These are phyloP conservation scores for Acacia melanoxylon DNA, from an alignment of 306 rosid species.

Conservation along the genomic window DNA sequence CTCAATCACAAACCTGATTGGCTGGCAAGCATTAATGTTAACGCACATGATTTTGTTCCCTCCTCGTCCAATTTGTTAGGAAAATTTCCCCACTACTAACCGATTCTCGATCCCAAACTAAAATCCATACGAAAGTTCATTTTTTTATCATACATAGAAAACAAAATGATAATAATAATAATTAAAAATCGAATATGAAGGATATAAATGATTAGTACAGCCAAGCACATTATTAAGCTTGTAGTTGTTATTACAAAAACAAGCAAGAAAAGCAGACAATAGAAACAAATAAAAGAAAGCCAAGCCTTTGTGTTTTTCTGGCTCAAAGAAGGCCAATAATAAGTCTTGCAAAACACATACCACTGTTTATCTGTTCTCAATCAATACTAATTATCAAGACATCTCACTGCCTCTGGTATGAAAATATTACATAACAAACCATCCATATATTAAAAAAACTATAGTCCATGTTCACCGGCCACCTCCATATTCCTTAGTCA, in stretches of 20 bases:
- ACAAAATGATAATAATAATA: not conserved
- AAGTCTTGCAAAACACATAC: conserved; percentile 33
- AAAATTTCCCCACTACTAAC: conserved; percentile 44
- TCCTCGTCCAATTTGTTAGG: conserved; percentile 39
- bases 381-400: conserved; percentile 3
- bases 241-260: conserved; percentile 6
- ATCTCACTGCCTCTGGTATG: conserved; percentile 35
- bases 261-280: conserved; percentile 25
- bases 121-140: not conserved
- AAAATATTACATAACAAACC: conserved; percentile 41
- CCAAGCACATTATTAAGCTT: conserved; percentile 40
- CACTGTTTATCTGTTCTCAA: conserved; percentile 39
- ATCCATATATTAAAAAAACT: conserved; percentile 19
- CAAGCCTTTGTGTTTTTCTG: not conserved
- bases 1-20: not conserved
- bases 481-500: conserved; percentile 35
- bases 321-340: not conserved
- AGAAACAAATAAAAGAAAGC: conserved; percentile 29
- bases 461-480: conserved; percentile 39
- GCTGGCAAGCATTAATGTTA: conserved; percentile 50
- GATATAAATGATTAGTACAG: conserved; percentile 24
- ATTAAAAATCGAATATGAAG: not conserved
- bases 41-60: conserved; percentile 84
- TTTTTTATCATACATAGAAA: not conserved
- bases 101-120: conserved; percentile 16